A percentile compares a stretch with the other conserved stretches of the same genome.
These are phyloP conservation scores for Ailanthus altissimus DNA, from an alignment of 345 rosid genomes.

Conservation along the genomic window DNA sequence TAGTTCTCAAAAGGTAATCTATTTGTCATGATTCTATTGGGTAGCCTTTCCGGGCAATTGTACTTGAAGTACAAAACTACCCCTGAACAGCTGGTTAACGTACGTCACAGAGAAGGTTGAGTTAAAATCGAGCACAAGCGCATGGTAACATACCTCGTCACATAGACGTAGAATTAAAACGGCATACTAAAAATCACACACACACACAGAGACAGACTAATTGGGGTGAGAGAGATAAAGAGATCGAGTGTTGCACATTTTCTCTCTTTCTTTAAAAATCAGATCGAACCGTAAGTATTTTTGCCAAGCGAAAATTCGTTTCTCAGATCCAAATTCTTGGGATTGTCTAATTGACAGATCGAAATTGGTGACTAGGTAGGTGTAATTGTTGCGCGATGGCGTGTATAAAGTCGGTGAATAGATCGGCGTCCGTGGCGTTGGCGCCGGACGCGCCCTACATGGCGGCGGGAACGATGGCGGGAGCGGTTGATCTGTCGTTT, in stretches of 20 bases:
- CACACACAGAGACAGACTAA: neutral
- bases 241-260: slow-evolving; percentile 2
- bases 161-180: neutral
- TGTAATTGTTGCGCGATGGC: slow-evolving; percentile 49
- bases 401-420: slow-evolving; percentile 78
- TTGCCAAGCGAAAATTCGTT: neutral
- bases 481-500: slow-evolving; percentile 95
- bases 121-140: neutral
- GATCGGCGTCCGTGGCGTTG: slow-evolving; percentile 96
- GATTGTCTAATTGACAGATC: neutral
- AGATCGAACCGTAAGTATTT: neutral
- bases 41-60: no score
- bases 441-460: slow-evolving; percentile 95
- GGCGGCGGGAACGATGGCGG: slow-evolving; percentile 99
- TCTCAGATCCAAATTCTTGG: slow-evolving; percentile 4
- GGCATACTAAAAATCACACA: neutral
- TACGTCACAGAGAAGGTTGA: neutral
- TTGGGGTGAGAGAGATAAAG: neutral
- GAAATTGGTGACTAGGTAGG: neutral
- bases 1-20: no score
- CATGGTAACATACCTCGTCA: neutral
- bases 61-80: neutral
- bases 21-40: no score
- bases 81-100: neutral
- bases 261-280: neutral